These are phyloP conservation scores for Neonectria ditissima DNA, from an alignment of 2,329 filamentous ascomycete genomes.

Conservation along the genomic window DNA sequence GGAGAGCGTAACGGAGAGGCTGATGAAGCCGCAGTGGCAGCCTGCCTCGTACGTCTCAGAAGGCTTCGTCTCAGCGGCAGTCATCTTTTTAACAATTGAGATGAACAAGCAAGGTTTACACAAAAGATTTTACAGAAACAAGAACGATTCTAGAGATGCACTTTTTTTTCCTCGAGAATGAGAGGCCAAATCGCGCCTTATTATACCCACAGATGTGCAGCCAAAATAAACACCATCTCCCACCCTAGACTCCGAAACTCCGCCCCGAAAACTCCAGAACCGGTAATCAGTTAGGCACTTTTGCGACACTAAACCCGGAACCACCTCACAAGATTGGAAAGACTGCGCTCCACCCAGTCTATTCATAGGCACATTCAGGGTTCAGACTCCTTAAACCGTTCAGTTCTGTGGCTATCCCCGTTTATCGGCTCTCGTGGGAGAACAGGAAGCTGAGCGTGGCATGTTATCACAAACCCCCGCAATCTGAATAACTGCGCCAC, in stretches of 20 bases:
- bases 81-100: conserved; percentile 21
- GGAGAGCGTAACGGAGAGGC: conserved; percentile 60
- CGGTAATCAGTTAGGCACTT: conserved; percentile 14
- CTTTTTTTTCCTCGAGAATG: too few species aligned
- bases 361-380: conserved; percentile 11
- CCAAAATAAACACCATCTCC: not conserved
- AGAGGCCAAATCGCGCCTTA: not conserved
- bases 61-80: conserved; percentile 32
- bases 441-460: too few species aligned
- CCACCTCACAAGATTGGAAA: conserved; percentile 2
- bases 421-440: too few species aligned
- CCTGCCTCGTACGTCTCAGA: conserved; percentile 59
- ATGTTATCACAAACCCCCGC: too few species aligned
- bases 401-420: not conserved
- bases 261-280: conserved; percentile 2
- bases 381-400: not conserved
- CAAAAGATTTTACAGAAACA: not conserved
- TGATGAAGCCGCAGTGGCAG: conserved; percentile 66
- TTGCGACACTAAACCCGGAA: conserved; percentile 2
- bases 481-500: too few species aligned
- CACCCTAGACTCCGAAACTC: conserved; percentile 16
- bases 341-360: not conserved
- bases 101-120: not conserved
- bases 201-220: not conserved
- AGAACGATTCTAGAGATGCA: not conserved